Evolutionary conservation across 1,284 basidiomycete genomes (phyloP).

Genomic region (Naganishia sp.): DNA sequence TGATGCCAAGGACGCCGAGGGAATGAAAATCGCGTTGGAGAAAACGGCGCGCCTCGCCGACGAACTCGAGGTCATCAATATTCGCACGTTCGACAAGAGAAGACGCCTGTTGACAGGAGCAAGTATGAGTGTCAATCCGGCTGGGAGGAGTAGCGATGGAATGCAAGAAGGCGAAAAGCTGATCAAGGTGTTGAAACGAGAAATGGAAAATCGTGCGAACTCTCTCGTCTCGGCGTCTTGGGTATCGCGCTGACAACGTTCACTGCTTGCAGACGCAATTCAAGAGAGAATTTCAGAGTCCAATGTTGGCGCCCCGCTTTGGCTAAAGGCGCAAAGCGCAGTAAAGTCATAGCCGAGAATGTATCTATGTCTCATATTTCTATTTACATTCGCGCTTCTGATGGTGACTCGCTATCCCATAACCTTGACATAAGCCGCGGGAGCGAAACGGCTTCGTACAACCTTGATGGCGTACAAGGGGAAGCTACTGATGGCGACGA

Average conservation of each 20-base stretch:
- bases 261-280: slow-evolving; percentile 8
- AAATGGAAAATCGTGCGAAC: slow-evolving; percentile 22
- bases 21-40: not conserved
- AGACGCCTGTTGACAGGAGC: not conserved
- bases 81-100: slow-evolving; percentile 14
- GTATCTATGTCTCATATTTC: not conserved
- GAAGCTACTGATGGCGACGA: slow-evolving; percentile 88
- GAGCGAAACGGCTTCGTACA: slow-evolving; percentile 80
- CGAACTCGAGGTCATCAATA: slow-evolving; percentile 18
- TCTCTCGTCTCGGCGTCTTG: not conserved
- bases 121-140: not conserved
- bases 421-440: slow-evolving; percentile 91
- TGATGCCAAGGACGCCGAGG: slow-evolving; percentile 11
- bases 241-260: too few relatives aligned
- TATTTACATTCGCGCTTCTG: not conserved
- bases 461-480: slow-evolving; percentile 90
- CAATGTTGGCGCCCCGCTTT: slow-evolving; percentile 15
- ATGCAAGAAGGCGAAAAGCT: slow-evolving; percentile 11
- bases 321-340: slow-evolving; percentile 4
- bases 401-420: slow-evolving; percentile 40
- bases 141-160: not conserved
- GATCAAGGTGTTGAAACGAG: slow-evolving; percentile 4
- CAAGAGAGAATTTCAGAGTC: slow-evolving; percentile 12
- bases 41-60: not conserved
- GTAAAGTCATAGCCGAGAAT: not conserved